Evolutionary conservation across 2,329 filamentous ascomycete genomes (phyloP).

Genomic region (Penicillium decumbens): DNA sequence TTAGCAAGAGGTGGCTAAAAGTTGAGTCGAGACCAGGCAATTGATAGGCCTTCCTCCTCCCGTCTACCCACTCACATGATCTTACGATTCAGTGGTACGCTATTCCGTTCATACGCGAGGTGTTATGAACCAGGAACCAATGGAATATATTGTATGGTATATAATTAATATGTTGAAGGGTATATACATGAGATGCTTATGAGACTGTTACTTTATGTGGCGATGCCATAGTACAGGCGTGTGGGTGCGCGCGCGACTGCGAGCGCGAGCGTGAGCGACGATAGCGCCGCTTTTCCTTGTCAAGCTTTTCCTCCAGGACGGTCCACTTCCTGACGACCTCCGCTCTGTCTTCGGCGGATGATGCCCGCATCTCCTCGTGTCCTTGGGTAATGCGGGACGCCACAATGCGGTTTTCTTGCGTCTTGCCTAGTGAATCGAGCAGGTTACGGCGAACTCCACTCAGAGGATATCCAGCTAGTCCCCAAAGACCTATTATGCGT

Average conservation of each 20-base stretch:
- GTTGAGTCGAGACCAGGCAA: not conserved
- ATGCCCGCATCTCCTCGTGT: slow-evolving; percentile 19
- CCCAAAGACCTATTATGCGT: slow-evolving; percentile 19
- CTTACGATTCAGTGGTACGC: not conserved
- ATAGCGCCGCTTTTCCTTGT: not conserved
- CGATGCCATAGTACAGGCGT: not conserved
- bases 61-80: not conserved
- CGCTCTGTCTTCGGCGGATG: slow-evolving; percentile 12
- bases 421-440: slow-evolving; percentile 21
- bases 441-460: slow-evolving; percentile 23
- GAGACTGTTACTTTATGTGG: not conserved
- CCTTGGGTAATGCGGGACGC: slow-evolving; percentile 21
- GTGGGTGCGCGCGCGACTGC: not conserved
- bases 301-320: slow-evolving; percentile 12
- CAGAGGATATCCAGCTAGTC: slow-evolving; percentile 25
- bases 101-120: not conserved
- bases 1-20: not conserved
- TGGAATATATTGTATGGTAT: not conserved
- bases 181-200: not conserved
- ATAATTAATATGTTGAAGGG: not conserved
- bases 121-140: not conserved
- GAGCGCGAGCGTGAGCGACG: not conserved
- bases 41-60: not conserved
- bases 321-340: slow-evolving; percentile 18
- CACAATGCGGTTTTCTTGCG: slow-evolving; percentile 13